Conservation (phyloP, 257 asterid species). For the Paraleonurus japonicus region DNA sequence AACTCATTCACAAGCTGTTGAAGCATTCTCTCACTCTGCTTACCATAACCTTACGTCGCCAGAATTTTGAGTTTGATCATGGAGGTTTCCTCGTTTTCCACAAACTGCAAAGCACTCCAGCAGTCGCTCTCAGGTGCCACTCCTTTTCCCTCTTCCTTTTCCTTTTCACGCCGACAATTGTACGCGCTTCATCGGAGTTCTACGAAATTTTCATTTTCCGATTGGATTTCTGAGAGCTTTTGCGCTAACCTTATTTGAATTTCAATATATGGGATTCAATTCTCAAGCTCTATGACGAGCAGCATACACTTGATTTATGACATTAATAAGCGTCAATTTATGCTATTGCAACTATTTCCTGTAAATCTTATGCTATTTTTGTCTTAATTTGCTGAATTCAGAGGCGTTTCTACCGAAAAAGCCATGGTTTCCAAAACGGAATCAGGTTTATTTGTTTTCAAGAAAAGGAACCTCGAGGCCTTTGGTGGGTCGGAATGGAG, state of each 20-base stretch:
- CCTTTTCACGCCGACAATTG: not conserved
- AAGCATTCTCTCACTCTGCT: not conserved
- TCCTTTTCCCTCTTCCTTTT: not conserved
- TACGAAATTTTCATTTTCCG: not conserved
- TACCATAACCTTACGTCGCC: slow-evolving; percentile 10
- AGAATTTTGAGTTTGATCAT: slow-evolving; percentile 30
- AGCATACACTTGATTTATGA: not conserved
- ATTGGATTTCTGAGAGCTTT: slow-evolving; percentile 10
- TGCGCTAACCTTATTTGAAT: not conserved
- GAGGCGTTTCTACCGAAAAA: slow-evolving; percentile 39
- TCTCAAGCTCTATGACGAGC: not conserved
- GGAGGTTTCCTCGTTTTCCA: slow-evolving; percentile 52
- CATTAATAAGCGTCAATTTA: not conserved
- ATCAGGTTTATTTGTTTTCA: slow-evolving; percentile 37
- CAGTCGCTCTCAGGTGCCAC: slow-evolving; percentile 46
- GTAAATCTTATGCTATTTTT: slow-evolving; percentile 12
- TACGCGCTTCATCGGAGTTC: not conserved
- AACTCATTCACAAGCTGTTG: no score
- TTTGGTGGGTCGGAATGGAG: slow-evolving; percentile 30
- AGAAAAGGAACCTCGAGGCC: slow-evolving; percentile 32
- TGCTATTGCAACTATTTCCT: not conserved
- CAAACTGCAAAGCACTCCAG: slow-evolving; percentile 37
- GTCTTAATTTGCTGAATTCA: slow-evolving; percentile 32
- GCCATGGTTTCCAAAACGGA: slow-evolving; percentile 29
- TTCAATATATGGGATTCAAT: not conserved